phyloP scores from a whole-genome alignment of 2,329 filamentous ascomycete species.

The Penicillium sp. region DNA sequence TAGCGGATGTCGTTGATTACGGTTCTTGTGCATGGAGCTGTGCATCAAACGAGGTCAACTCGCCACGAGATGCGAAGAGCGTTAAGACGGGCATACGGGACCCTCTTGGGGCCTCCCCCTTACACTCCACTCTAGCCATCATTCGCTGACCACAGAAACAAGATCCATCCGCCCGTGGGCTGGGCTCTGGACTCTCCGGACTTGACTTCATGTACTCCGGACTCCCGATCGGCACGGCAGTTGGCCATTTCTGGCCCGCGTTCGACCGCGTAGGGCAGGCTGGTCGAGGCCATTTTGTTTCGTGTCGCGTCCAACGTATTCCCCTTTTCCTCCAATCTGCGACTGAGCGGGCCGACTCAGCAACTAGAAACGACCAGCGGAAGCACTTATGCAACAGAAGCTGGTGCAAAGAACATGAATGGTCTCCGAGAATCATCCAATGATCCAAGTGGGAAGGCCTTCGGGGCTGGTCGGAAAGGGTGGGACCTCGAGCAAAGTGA shows the following conservation, averaged over 20 bases:
- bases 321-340: slow-evolving; percentile 1
- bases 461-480: slow-evolving; percentile 23
- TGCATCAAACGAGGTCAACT: neutral
- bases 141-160: neutral
- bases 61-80: neutral
- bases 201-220: neutral
- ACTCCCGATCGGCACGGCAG: slow-evolving; percentile 10
- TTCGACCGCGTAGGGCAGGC: slow-evolving; percentile 1
- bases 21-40: neutral
- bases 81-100: slow-evolving; percentile 2
- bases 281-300: neutral
- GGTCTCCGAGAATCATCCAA: neutral
- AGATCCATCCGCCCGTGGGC: slow-evolving; percentile 3
- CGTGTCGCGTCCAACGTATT: slow-evolving; percentile 5
- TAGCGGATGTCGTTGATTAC: neutral
- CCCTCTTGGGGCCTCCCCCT: neutral
- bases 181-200: slow-evolving; percentile 5
- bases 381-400: slow-evolving; percentile 15
- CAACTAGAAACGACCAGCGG: neutral
- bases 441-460: slow-evolving; percentile 18
- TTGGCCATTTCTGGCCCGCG: slow-evolving; percentile 13
- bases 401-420: slow-evolving; percentile 12
- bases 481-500: slow-evolving; percentile 12
- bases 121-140: neutral
- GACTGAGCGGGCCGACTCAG: neutral